These are phyloP conservation scores for Tulasnella sp. DNA, from an alignment of 768 basidiomycete species.

Conservation along the genomic window DNA sequence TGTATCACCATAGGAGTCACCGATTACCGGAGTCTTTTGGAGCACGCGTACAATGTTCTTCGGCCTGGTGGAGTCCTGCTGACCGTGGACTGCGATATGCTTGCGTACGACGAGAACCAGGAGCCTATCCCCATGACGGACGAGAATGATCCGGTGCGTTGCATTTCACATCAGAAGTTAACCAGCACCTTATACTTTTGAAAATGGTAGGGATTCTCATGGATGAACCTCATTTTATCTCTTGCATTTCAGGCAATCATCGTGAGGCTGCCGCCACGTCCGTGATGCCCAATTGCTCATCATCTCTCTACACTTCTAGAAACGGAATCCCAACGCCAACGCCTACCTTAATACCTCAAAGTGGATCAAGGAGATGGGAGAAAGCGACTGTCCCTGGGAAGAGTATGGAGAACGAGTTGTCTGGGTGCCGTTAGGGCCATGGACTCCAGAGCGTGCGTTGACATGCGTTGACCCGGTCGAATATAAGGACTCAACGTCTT, in stretches of 20 bases:
- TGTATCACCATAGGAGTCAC: conserved; percentile 19
- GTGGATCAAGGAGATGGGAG: not conserved
- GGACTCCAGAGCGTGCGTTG: not conserved
- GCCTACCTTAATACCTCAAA: not conserved
- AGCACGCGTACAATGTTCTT: not conserved
- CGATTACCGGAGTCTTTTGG: not conserved
- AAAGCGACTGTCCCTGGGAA: not conserved
- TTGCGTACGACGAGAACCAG: not conserved
- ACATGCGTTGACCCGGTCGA: not conserved
- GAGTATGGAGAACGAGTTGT: not conserved
- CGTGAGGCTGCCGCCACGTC: not conserved
- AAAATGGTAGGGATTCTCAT: not conserved
- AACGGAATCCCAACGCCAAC: not conserved
- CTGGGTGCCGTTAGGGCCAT: not conserved
- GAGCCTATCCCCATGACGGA: not conserved
- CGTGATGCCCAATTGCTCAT: too few species aligned
- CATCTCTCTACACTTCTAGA: not conserved
- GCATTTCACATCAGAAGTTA: not conserved
- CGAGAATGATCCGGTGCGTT: conserved; percentile 16
- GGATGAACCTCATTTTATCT: not conserved
- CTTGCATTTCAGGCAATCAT: not conserved
- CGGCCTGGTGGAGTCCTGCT: conserved; percentile 17
- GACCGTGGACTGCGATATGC: conserved; percentile 13
- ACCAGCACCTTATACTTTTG: not conserved
- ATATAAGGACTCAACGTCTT: not conserved